Evolutionary conservation across 139 green algal genomes (phyloP), one percentile per base, ranked within the genome.

Genomic region (Ulvella scutata): DNA sequence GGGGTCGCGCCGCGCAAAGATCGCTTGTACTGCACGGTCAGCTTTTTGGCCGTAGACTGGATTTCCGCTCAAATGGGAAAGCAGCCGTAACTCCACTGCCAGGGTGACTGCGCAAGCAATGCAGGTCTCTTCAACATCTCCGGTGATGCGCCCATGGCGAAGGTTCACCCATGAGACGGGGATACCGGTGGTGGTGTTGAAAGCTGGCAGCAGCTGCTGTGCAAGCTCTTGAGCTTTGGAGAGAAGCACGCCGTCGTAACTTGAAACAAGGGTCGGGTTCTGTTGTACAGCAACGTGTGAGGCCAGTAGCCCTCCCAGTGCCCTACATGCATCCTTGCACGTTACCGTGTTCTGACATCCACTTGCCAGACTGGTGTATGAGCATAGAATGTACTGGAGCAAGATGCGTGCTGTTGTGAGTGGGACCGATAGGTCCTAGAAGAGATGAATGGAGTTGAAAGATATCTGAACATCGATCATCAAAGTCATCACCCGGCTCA

Each of bases 101-200:
- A 97, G 72, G 3, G 92, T 97, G 31, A 88, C 88, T 0, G 88
- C 92, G 62, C 89, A 94, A 2, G 92, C 91, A n/a, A 88, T 92
- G 77, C 90, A 96, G 4, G 92, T 94, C 28, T 79, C 37, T 31
- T 85, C 83, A 38, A 82, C 84, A 29, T 91, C 86, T 9, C 73
- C 74, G 3, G 74, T 60, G 20, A 87, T 29, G 17, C 75, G 51
- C 37, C 85, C 88, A 76, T 78, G 78, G 28, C 43, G 34, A 43
- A 97, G 76, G 81, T 96, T 87, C 9, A 95, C 81, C 77, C 87
- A 92, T 7, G 85, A 85, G 21, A 84, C 73, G 0, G 91, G 91
- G 43, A 97, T 78, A 13, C 90, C 85, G 2, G 78, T 88, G 4
- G 86, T 82, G 2, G 89, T 94, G 44, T 93, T 74, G 61, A 97